Conservation (phyloP, 2,329 filamentous ascomycete species). For the Aotearoamyces nothofagi region DNA sequence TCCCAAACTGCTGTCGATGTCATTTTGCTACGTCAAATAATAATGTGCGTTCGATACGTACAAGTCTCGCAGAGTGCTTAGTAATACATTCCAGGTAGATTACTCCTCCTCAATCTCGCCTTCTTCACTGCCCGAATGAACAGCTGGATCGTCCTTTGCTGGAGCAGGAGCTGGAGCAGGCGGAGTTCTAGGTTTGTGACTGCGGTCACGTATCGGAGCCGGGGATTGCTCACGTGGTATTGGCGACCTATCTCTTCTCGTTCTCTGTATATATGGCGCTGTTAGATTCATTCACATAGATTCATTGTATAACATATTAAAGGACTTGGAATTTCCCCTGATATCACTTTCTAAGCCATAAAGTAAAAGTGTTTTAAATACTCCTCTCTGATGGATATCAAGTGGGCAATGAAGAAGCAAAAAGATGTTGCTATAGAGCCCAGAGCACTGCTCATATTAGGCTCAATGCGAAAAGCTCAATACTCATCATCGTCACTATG, state of each 20-base stretch:
- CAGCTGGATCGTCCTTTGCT: conserved; percentile 28
- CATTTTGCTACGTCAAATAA: conserved; percentile 16
- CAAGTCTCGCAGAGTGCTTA: conserved; percentile 9
- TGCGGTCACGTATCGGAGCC: conserved; percentile 33
- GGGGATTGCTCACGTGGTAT: conserved; percentile 42
- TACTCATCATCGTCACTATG: too few relatives aligned
- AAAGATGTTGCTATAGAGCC: too few relatives aligned
- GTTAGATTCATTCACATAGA: too few relatives aligned
- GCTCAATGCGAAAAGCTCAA: too few relatives aligned
- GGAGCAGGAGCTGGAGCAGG: conserved; percentile 20
- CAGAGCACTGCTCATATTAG: too few relatives aligned
- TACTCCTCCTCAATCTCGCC: conserved; percentile 88
- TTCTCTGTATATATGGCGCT: conserved; percentile 27
- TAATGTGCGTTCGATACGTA: conserved; percentile 20
- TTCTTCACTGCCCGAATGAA: conserved; percentile 75
- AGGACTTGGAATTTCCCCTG: too few relatives aligned
- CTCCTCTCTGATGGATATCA: too few relatives aligned
- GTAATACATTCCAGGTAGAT: too few relatives aligned
- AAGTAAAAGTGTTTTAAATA: too few relatives aligned
- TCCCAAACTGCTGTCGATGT: conserved; percentile 15
- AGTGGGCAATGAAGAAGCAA: too few relatives aligned
- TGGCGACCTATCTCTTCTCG: conserved; percentile 37
- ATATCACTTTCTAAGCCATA: too few relatives aligned
- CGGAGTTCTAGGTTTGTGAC: conserved; percentile 41
- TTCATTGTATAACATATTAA: too few relatives aligned